Base-by-base conservation (phyloP, 2,329 filamentous ascomycete genomes). In the Botrytis paeoniae region DNA sequence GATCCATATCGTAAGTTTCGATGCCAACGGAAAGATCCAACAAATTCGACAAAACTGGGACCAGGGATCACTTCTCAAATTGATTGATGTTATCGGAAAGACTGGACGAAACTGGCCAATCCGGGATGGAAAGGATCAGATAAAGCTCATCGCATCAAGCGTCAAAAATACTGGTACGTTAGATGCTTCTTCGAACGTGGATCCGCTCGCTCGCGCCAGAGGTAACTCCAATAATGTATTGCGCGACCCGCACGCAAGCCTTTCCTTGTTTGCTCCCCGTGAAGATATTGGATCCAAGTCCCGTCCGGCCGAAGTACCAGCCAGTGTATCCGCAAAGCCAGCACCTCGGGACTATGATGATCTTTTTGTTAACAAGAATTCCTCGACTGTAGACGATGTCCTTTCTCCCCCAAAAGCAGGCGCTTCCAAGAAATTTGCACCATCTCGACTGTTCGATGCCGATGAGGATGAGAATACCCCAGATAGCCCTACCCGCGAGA, bases 1-100 rank as follows among this genome's bases (percentile, higher is more conserved):
- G 93, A 88, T 91, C 78, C 96, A 99, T 85, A 91, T 98, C 76
- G 95, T 99, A 77, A 89, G 89, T 73, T 97, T 98, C 83, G 89
- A 97, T 82, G 81, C 83, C 76, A 83, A 91, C 64, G 89, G 90
- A 81, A 94, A 93, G 84, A 98, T 99, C 81, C 82, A 88, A 74
- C 93, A 96, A 82, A 93, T 98, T 76, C 93, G 95, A 78, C 89
- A 95, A 78, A 93, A 92, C 82, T 99, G 96, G 96, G 96, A 99
- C 82, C 96, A 99, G 83, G 95, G 91, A 75, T 92, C 94, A 71
- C 88, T 99, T 59, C 88, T 99, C 77, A 98, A 96, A 85, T 92
- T 97, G 82, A 88, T 98, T 76, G 95, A 98, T 75, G 91, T 98
- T 73, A 98, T 99, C 82, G 95, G 96, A 79, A 92, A 91, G 81